phyloP scores from a whole-genome alignment of 345 rosid genomes.

The Heritiera littoralis region DNA sequence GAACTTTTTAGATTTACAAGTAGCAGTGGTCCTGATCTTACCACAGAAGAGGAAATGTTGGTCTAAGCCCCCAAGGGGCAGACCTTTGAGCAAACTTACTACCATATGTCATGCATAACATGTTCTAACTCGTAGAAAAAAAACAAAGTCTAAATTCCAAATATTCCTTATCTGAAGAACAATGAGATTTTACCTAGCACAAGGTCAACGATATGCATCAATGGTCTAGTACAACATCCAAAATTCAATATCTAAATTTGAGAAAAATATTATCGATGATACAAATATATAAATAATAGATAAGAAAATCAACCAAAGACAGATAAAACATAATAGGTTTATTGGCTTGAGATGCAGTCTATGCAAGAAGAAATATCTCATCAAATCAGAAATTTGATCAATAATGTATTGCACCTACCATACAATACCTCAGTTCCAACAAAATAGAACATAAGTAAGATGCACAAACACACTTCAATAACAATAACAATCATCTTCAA shows the following conservation, averaged over 20 bases:
- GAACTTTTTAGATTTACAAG: background rate
- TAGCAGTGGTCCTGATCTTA: background rate
- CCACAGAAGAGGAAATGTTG: background rate
- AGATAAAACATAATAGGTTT: background rate
- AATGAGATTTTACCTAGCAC: background rate
- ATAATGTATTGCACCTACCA: background rate
- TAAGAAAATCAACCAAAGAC: background rate
- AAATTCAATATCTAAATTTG: slow-evolving; percentile 10
- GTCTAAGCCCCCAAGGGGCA: background rate
- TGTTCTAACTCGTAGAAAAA: background rate
- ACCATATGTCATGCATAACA: slow-evolving; percentile 6
- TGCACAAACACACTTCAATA: background rate
- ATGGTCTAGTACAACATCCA: background rate
- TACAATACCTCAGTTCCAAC: background rate
- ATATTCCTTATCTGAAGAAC: background rate
- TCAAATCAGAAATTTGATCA: slow-evolving; percentile 4
- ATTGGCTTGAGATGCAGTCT: background rate
- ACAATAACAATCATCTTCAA: slow-evolving; percentile 1
- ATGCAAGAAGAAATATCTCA: background rate
- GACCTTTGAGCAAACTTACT: background rate
- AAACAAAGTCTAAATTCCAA: background rate
- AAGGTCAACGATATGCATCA: background rate
- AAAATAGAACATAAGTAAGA: background rate
- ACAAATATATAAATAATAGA: background rate
- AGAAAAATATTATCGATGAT: background rate